Conservation (phyloP, 371 early-diverging fungal genomes). For the Mortierella sp. region DNA sequence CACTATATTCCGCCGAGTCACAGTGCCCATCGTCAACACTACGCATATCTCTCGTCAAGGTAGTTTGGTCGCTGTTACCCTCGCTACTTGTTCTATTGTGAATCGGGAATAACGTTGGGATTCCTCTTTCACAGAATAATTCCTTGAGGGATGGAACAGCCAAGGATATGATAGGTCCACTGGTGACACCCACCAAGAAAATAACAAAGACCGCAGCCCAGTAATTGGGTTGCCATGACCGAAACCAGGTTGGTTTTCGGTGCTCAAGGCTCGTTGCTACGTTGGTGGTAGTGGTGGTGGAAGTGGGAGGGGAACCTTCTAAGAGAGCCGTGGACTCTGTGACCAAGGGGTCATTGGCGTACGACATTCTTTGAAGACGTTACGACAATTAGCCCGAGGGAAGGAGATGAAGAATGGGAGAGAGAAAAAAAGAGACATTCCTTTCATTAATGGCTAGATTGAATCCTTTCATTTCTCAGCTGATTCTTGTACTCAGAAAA, state of each 20-base stretch:
- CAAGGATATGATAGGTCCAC: constrained; percentile 12
- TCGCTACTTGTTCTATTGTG: background rate
- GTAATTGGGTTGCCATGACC: constrained; percentile 32
- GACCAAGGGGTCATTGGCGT: background rate
- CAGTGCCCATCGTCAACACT: constrained; percentile 9
- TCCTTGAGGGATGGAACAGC: constrained; percentile 9
- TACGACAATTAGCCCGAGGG: background rate
- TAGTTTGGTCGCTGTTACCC: too few relatives aligned
- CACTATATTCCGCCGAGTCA: constrained; percentile 39
- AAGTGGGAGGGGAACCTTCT: background rate
- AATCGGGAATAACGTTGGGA: constrained; percentile 22
- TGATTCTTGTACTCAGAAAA: too few relatives aligned
- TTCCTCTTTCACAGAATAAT: constrained; percentile 40
- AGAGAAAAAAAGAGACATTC: too few relatives aligned
- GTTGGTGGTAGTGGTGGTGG: background rate
- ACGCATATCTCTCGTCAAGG: background rate
- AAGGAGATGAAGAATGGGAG: background rate
- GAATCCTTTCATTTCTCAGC: too few relatives aligned
- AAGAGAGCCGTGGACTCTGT: constrained; percentile 8
- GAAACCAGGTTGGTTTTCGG: constrained; percentile 2
- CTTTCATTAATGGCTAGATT: too few relatives aligned
- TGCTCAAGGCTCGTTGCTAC: background rate
- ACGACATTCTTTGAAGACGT: background rate
- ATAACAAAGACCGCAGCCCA: constrained; percentile 33
- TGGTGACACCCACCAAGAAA: constrained; percentile 17